Base-by-base conservation (phyloP, 306 rosid genomes). In the Leucaena leucocephala region DNA sequence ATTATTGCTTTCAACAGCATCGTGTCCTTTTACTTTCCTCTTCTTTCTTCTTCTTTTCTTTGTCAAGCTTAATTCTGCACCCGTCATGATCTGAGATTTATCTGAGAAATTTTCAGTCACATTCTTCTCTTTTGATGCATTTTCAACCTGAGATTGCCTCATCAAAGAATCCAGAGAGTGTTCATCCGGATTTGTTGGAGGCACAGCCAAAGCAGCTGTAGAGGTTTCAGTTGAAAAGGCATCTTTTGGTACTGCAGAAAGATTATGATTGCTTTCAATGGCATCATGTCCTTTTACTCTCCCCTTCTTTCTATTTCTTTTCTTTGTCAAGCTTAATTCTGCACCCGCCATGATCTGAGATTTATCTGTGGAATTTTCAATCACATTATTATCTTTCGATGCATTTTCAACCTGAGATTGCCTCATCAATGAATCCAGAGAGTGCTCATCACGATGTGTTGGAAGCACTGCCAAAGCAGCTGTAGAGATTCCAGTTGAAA, bases 381-480 rank as follows among this genome's bases (percentile, higher is more conserved):
- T 12, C 65, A 64, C 17, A 45, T 57, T 64, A 44, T 38, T 63
- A 48, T 78, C 76, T 75, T 43, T 79, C 45, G 35, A 42, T 73
- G 67, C 81, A 72, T 65, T 57, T 52, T 76, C 75, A 48, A 22
- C 78, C 36, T 50, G 50, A 71, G 86, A 70, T 72, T 71, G 61
- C 70, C 64, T 42, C 36, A 54, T 62, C 40, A 71, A 79, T 34
- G 67, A 59, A 79, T 88, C 87, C 34, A 57, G 48, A 55, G 67
- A 49, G 70, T 46, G 19, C 75, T 78, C 68, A 61, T 70, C 77
- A 7, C 63, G 54, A 83, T 73, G 80, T 62, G 73, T 68, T 4
- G 67, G 42, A 71, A 82, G 58, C 35, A 67, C 62, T 69, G 42
- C 68, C 3, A 27, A 33, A 49, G 77, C 81, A 5, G 64, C 55